Evolutionary conservation across 345 rosid genomes (phyloP), one percentile per base, ranked within the genome.

Genomic region (Lagerstroemia speciosa): DNA sequence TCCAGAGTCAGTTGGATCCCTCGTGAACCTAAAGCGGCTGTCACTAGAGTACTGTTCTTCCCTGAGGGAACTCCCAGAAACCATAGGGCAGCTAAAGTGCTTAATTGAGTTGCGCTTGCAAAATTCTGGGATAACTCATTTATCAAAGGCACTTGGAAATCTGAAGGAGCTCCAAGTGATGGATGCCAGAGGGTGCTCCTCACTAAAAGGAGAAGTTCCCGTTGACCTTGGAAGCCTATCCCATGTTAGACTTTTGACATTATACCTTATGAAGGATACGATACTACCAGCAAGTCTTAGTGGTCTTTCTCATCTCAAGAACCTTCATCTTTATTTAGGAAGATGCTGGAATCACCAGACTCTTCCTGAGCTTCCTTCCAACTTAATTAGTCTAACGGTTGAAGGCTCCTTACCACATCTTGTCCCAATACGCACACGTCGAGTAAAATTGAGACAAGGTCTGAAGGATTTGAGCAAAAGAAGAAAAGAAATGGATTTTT

Each of bases 21-120:
- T 65, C 8, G 3, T 0, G 34, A 65, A 43, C 4, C 68, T 65
- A 19, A 6, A 27, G 36, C 3, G 0, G 14, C 32, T 65, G 2
- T 65, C 68, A n/a, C 22, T 65, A 26, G 14, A 0, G 0, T 0
- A 1, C 1, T 27, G 36, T 29, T 0, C 0, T 0, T 0, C 0
- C 0, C 0, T 41, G 0, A 0, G 3, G 0, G 7, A 0, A 27
- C 55, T 65, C 2, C 68, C 55, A 7, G 61, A 55, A 26, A 19
- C 61, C 15, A 26, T 55, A 0, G 61, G 61, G 31, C 61, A 55
- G 31, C 24, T 55, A 26, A 55, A 24, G 4, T 55, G 31, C 11
- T 55, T 55, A 26, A 7, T 2, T 55, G 61, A 55, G 61, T 2
- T 55, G 12, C 29, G 61, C 14, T 24, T 55, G 61, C 15, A 1